phyloP scores from a whole-genome alignment of 2,329 filamentous ascomycete species.

The Pseudogymnoascus sp. region DNA sequence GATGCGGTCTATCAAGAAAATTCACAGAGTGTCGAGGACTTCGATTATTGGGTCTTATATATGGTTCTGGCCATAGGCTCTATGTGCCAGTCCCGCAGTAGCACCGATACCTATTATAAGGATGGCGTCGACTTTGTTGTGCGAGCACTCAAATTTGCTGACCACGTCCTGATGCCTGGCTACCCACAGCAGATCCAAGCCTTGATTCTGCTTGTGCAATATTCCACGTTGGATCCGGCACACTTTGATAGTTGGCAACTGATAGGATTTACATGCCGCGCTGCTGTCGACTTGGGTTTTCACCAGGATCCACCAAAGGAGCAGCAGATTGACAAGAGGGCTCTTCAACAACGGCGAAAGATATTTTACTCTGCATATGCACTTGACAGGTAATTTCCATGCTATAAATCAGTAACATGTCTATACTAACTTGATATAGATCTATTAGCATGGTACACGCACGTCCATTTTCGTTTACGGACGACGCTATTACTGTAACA shows the following conservation, averaged over 20 bases:
- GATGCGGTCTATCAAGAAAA: constrained; percentile 73
- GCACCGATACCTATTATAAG: constrained; percentile 54
- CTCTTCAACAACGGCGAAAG: constrained; percentile 68
- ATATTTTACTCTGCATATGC: constrained; percentile 89
- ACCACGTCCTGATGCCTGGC: constrained; percentile 76
- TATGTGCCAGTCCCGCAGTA: constrained; percentile 61
- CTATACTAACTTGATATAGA: constrained; percentile 35
- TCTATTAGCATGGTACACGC: constrained; percentile 83
- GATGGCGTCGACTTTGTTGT: constrained; percentile 49
- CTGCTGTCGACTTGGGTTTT: constrained; percentile 80
- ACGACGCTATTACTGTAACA: constrained; percentile 76
- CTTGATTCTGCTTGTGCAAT: constrained; percentile 76
- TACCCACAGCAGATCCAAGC: constrained; percentile 82
- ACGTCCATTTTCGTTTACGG: constrained; percentile 85
- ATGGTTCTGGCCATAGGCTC: constrained; percentile 84
- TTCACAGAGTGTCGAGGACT: constrained; percentile 43
- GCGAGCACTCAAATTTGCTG: constrained; percentile 66
- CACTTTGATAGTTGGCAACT: constrained; percentile 94
- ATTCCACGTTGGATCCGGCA: constrained; percentile 79
- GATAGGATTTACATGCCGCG: constrained; percentile 80
- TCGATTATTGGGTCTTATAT: constrained; percentile 79
- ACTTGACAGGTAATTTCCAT: constrained; percentile 61
- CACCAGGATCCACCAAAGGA: constrained; percentile 82
- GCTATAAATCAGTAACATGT: neutral
- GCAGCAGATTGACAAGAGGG: constrained; percentile 56